Evolutionary conservation across 129 eudicot species (phyloP).

Genomic region (Glebionis coronaria): DNA sequence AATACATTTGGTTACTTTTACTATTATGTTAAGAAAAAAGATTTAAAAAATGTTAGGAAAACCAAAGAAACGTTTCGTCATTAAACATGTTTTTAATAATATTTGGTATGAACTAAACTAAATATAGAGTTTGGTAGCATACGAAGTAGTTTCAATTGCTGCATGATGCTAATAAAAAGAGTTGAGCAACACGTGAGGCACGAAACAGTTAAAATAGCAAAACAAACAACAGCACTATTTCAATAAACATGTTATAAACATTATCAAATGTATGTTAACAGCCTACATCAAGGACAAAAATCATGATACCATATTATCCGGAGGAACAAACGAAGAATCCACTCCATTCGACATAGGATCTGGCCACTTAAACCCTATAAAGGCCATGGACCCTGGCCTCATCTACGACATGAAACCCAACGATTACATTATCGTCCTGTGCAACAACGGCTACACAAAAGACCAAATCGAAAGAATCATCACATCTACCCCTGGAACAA

Average conservation of each 20-base stretch:
- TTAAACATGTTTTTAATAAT: too few species aligned
- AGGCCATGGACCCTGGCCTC: slow-evolving; percentile 74
- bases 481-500: neutral
- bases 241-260: slow-evolving; percentile 5
- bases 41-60: too few species aligned
- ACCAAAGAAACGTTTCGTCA: too few species aligned
- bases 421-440: slow-evolving; percentile 58
- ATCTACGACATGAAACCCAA: slow-evolving; percentile 46
- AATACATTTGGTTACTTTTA: neutral
- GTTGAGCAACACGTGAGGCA: too few species aligned
- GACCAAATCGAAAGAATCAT: slow-evolving; percentile 47
- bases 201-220: too few species aligned
- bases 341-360: slow-evolving; percentile 71
- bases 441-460: slow-evolving; percentile 55
- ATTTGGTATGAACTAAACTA: too few species aligned
- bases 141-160: too few species aligned
- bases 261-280: slow-evolving; percentile 14
- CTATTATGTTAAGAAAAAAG: too few species aligned
- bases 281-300: slow-evolving; percentile 51
- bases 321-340: slow-evolving; percentile 47
- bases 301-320: slow-evolving; percentile 43
- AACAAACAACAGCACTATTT: neutral
- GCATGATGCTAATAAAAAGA: too few species aligned
- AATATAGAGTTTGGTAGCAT: too few species aligned
- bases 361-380: slow-evolving; percentile 60